These are phyloP conservation scores for Candida adriatica DNA, from an alignment of 805 yeast genomes.

Conservation along the genomic window DNA sequence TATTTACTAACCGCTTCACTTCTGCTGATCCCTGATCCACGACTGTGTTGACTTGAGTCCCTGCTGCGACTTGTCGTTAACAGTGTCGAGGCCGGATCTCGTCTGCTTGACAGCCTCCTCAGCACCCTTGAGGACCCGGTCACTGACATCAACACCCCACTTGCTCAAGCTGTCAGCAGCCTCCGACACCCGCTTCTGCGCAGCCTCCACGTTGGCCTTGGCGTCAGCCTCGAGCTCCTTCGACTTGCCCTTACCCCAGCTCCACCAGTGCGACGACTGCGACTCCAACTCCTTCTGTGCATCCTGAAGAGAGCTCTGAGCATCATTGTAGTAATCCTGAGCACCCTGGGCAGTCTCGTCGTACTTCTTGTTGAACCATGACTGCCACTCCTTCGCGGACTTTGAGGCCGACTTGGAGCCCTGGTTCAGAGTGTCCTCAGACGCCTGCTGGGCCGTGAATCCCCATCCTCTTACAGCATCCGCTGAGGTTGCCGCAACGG, in stretches of 20 bases:
- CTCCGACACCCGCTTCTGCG: conserved; percentile 15
- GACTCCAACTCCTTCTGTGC: conserved; percentile 29
- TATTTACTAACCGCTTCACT: too few species aligned
- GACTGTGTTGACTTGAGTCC: conserved; percentile 18
- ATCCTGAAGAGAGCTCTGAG: conserved; percentile 25
- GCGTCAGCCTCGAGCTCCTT: conserved; percentile 28
- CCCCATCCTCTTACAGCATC: conserved; percentile 41
- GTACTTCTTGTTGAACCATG: conserved; percentile 21
- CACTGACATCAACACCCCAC: conserved; percentile 25
- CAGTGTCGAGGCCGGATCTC: conserved; percentile 19
- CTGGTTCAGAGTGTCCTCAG: conserved; percentile 24
- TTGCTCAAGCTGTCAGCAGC: conserved; percentile 15
- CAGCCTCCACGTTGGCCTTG: conserved; percentile 25
- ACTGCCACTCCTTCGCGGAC: conserved; percentile 16
- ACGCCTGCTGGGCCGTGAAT: conserved; percentile 34
- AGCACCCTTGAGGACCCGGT: conserved; percentile 27
- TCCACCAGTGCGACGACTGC: conserved; percentile 33
- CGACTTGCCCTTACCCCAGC: conserved; percentile 29
- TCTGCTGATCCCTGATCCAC: conserved; percentile 20
- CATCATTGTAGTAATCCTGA: conserved; percentile 25
- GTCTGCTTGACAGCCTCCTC: conserved; percentile 24
- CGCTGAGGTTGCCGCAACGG: conserved; percentile 27
- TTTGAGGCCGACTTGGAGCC: conserved; percentile 4
- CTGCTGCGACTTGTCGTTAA: conserved; percentile 18
- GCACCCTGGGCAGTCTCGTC: conserved; percentile 21